Base-by-base conservation (phyloP, 2,329 filamentous ascomycete genomes). In the Albophoma yamanashiensis region DNA sequence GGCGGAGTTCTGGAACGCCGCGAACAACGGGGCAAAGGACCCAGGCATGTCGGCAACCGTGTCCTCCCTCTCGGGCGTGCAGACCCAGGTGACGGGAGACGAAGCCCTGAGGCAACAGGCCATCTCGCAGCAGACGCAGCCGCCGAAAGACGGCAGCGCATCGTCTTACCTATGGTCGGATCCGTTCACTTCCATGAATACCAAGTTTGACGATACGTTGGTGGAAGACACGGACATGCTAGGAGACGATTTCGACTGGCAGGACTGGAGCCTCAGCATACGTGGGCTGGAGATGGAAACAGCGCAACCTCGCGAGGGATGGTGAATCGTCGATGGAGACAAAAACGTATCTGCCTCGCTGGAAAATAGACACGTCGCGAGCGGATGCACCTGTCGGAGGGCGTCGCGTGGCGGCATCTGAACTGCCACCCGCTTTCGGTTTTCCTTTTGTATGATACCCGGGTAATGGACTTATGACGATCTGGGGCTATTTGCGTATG, bases 241-340 rank as follows among this genome's bases (percentile, higher is more conserved):
- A 61, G 76, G 77, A 2, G 71, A 73, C 3, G 72, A 75, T 8
- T 80, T 80, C 61, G 74, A 80, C 63, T 81, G 79, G 79, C 75
- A 79, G 56, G 75, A 75, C 59, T 81, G 78, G 76, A 76, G 75
- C 60, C 73, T 77, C 59, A 76, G 67, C 63, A 71, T 78, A 52
- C 71, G 70, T 36, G 74, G 73, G 0, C 61, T 77, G 59, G 75
- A 75, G 65, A 71, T 73, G 66, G 70, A 67, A 56, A 66, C 63
- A 36, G 62, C 63, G 1, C 66, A 67, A 47, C 58, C 63, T 6
- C 65, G 59, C 5, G 64, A 66, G 45, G 60, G 61, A 36, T 69
- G 68, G 67, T 68, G n/a, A 34, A 52, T 17, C 27, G n/a, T 14
- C 8, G 27, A 25, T 53, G 50, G 27, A 4, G 27, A 53, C 17